phyloP scores from a whole-genome alignment of 495 filamentous ascomycete genomes.

The Aspergillus campestris region DNA sequence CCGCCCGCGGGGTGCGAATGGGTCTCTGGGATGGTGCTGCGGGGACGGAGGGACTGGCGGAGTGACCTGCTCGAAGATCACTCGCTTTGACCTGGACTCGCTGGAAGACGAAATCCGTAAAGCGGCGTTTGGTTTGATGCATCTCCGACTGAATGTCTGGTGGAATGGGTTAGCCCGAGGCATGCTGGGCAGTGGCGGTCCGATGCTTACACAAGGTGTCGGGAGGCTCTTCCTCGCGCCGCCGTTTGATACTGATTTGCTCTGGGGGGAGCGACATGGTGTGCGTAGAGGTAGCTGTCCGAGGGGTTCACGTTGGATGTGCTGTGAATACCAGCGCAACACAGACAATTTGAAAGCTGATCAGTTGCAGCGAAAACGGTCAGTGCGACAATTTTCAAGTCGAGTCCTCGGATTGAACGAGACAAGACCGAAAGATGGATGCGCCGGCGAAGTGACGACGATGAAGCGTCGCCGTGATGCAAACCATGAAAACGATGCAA shows the following conservation, averaged over 20 bases:
- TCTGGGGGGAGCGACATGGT: conserved; percentile 42
- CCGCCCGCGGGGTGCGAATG: conserved; percentile 32
- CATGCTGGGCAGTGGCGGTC: neutral
- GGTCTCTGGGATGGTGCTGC: conserved; percentile 15
- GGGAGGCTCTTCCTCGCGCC: conserved; percentile 48
- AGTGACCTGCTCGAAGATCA: conserved; percentile 7
- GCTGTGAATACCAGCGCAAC: too few relatives aligned
- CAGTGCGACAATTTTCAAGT: too few relatives aligned
- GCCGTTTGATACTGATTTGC: conserved; percentile 47
- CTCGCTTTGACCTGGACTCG: conserved; percentile 24
- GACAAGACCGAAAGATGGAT: too few relatives aligned
- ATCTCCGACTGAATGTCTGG: conserved; percentile 39
- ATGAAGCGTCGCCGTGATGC: too few relatives aligned
- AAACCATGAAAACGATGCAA: too few relatives aligned
- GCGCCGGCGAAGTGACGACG: too few relatives aligned
- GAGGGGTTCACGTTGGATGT: too few relatives aligned
- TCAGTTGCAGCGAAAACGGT: too few relatives aligned
- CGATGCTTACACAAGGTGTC: conserved; percentile 44
- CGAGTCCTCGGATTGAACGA: too few relatives aligned
- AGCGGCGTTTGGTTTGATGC: conserved; percentile 41
- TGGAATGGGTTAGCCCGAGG: conserved; percentile 2
- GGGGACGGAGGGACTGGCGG: conserved; percentile 10
- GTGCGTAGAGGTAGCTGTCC: neutral
- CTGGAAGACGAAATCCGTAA: conserved; percentile 42
- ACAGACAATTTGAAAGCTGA: neutral